These are phyloP conservation scores for Reutealis trisperma DNA, from an alignment of 345 rosid species.

Conservation along the genomic window DNA sequence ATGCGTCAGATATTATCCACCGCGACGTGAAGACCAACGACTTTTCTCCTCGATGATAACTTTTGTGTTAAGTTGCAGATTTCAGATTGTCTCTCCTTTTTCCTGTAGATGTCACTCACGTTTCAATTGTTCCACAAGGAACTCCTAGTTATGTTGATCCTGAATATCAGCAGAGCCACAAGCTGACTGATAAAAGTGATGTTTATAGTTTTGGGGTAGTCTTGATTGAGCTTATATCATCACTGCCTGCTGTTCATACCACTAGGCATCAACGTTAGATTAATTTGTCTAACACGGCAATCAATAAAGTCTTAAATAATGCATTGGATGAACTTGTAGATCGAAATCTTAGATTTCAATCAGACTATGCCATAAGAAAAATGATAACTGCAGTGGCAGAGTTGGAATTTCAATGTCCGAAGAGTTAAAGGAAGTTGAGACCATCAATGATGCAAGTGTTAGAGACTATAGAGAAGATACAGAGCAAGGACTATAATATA, in stretches of 20 bases:
- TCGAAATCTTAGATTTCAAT: slow-evolving; percentile 59
- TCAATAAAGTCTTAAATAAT: slow-evolving; percentile 60
- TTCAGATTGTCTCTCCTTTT: slow-evolving; percentile 83
- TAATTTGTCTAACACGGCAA: slow-evolving; percentile 71
- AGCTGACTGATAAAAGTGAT: slow-evolving; percentile 82
- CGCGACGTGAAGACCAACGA: slow-evolving; percentile 90
- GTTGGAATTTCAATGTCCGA: slow-evolving; percentile 81
- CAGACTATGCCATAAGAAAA: slow-evolving; percentile 45
- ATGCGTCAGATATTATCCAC: slow-evolving; percentile 69
- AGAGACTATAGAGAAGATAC: slow-evolving; percentile 46
- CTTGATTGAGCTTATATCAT: too few species aligned
- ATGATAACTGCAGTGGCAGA: slow-evolving; percentile 70
- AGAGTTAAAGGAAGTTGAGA: slow-evolving; percentile 59
- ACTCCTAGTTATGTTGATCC: slow-evolving; percentile 96
- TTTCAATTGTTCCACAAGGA: slow-evolving; percentile 88
- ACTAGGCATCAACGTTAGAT: slow-evolving; percentile 75
- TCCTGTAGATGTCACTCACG: slow-evolving; percentile 59
- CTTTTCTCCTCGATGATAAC: slow-evolving; percentile 70
- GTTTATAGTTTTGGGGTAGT: slow-evolving; percentile 75
- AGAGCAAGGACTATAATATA: slow-evolving; percentile 21
- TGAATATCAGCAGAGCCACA: slow-evolving; percentile 80
- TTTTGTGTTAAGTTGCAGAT: slow-evolving; percentile 85
- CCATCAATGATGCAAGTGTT: slow-evolving; percentile 66
- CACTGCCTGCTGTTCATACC: too few species aligned
- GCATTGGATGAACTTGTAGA: slow-evolving; percentile 73